Percentiles rank a stretch among this genome's conserved stretches.
phyloP scores from a whole-genome alignment of 1,139 yeast species.

The Sugiyamaella castrensis region DNA sequence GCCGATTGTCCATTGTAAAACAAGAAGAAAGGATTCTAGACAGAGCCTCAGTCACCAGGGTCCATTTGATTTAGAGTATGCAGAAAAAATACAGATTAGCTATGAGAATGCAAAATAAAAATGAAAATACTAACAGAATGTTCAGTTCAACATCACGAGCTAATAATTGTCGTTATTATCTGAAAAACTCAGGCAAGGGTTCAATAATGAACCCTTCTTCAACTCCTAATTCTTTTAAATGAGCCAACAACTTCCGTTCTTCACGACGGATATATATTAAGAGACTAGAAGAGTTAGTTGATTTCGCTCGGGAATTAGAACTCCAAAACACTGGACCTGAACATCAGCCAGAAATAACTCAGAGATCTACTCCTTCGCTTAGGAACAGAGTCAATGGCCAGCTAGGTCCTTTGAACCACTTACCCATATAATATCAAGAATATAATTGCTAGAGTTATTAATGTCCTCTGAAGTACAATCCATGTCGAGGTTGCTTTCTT shows the following conservation, averaged over 20 bases:
- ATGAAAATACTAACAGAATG: no score
- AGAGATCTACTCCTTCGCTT: no score
- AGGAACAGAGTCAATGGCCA: background rate
- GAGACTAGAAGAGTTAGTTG: slow-evolving; percentile 7
- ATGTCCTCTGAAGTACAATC: background rate
- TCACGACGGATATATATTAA: slow-evolving; percentile 10
- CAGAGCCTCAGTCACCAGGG: no score
- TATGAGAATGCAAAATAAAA: no score
- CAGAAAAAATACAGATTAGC: no score
- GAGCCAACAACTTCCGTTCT: slow-evolving; percentile 9
- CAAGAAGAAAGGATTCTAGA: no score
- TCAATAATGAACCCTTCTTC: slow-evolving; percentile 13
- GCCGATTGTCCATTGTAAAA: no score
- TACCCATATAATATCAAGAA: slow-evolving; percentile 1
- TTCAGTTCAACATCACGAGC: no score
- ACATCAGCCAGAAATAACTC: no score
- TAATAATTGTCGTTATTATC: background rate
- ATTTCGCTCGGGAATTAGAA: background rate
- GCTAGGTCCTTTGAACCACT: background rate
- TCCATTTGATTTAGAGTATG: no score
- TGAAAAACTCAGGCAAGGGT: slow-evolving; percentile 12
- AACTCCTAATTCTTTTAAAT: slow-evolving; percentile 6
- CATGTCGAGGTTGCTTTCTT: background rate
- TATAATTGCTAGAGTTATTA: background rate
- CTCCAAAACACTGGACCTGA: no score